Evolutionary conservation across 164 flowering plant genomes (phyloP).

Genomic region (Cinnamomum micranthum): DNA sequence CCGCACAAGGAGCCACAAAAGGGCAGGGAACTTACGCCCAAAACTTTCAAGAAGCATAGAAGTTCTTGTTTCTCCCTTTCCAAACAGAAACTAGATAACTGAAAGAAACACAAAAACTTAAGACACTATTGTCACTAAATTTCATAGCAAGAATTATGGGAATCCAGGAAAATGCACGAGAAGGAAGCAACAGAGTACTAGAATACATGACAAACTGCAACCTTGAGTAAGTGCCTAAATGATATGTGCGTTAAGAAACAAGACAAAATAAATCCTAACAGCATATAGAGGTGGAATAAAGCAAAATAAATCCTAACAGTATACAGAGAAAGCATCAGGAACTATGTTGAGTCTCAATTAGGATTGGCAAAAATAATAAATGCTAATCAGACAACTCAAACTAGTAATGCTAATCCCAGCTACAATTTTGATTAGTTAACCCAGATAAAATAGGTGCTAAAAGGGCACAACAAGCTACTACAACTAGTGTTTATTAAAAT

Average conservation of each 20-base stretch:
- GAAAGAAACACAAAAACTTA: neutral
- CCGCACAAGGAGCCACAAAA: neutral
- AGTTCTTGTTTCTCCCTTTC: neutral
- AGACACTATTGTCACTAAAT: neutral
- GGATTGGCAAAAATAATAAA: no score
- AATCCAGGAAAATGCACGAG: no score
- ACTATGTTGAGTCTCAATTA: neutral
- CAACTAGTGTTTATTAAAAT: neutral
- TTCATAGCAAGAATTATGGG: no score
- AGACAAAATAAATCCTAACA: neutral
- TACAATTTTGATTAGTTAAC: neutral
- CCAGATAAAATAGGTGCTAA: neutral
- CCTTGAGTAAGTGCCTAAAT: no score
- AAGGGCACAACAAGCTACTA: neutral
- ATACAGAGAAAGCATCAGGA: neutral
- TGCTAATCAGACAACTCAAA: neutral
- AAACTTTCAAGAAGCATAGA: neutral
- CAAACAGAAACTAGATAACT: neutral
- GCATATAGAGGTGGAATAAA: neutral
- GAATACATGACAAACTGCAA: no score
- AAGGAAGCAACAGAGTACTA: no score
- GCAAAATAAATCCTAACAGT: neutral
- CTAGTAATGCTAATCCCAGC: neutral
- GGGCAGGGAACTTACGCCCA: no score
- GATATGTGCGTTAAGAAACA: neutral